Conservation (phyloP, 495 filamentous ascomycete genomes). For the Sporormia fimetaria region DNA sequence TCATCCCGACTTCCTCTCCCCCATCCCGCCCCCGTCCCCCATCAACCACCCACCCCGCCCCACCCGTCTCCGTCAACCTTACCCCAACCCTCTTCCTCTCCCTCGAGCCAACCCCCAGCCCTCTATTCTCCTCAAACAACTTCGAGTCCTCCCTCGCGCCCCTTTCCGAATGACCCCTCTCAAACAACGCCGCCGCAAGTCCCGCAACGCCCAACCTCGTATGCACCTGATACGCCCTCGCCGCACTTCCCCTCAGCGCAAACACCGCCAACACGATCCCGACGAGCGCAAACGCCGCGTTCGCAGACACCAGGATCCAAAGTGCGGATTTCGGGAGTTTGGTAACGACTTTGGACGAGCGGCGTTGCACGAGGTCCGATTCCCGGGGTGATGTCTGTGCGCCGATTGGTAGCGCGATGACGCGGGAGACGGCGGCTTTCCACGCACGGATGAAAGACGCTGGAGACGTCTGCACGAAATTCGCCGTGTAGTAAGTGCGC, state of each 20-base stretch:
- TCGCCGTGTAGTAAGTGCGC: too few relatives aligned
- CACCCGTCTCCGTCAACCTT: constrained; percentile 4
- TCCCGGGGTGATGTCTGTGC: constrained; percentile 1
- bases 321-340: constrained; percentile 8
- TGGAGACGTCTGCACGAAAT: neutral
- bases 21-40: too few relatives aligned
- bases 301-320: constrained; percentile 9
- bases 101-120: too few relatives aligned
- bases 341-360: constrained; percentile 5
- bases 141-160: constrained; percentile 1
- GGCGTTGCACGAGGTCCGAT: neutral
- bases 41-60: too few relatives aligned
- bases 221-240: constrained; percentile 5
- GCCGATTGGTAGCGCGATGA: neutral
- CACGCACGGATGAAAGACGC: too few relatives aligned
- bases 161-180: constrained; percentile 3
- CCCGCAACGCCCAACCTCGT: constrained; percentile 5
- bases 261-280: neutral
- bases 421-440: neutral
- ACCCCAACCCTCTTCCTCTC: constrained; percentile 3
- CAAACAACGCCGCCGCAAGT: constrained; percentile 8
- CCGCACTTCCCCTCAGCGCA: neutral
- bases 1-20: too few relatives aligned
- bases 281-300: neutral
- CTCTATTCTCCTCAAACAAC: constrained; percentile 1